Evolutionary conservation across 2,329 filamentous ascomycete species (phyloP), one percentile per base, ranked within the genome.

Genomic region (Alternaria consortialis): DNA sequence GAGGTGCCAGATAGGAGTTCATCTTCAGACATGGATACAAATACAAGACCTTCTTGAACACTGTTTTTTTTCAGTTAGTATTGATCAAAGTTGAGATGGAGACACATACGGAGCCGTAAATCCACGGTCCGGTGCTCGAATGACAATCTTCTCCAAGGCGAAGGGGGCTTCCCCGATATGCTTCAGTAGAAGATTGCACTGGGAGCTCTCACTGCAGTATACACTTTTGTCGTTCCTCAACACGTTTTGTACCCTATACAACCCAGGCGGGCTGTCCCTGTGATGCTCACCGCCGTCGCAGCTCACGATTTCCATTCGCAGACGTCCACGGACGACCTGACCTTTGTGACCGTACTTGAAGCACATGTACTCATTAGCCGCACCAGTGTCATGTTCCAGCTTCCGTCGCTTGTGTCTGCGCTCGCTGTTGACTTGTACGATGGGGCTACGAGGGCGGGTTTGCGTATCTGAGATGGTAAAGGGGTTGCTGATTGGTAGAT

Each of bases 41-140:
- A 97, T 1, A 98, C 87, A 85, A 97, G 90, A 44, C 95, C 94
- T 84, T 97, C 91, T 79, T 94, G 90, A 54, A 97, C 90, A 55
- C 92, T 94, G 75, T 53, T 15, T 58, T 58, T 52, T 58, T 58
- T 53, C 71, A 23, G 54, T 83, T 66, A 84, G 79, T 47, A 60
- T 44, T 40, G 54, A 61, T 57, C 55, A 58, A 56, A 27, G 15
- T 51, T n/a, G 46, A 39, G 47, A 25, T 17, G 46, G 54, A 56
- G 43, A 60, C 50, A 87, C 92, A 79, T 87, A 96, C 91, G 93
- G 93, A 69, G 92, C 90, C 62, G 93, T 94, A 78, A 93, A 97
- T 54, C 92, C 91, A 43, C 86, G 81, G 64, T 88, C 88, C 0
- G 94, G 94, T 9, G 92, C 93, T 76, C 92, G 94, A 78, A 98